Base-by-base conservation (phyloP, 208 protist genomes). In the Leptomonas seymouri region DNA sequence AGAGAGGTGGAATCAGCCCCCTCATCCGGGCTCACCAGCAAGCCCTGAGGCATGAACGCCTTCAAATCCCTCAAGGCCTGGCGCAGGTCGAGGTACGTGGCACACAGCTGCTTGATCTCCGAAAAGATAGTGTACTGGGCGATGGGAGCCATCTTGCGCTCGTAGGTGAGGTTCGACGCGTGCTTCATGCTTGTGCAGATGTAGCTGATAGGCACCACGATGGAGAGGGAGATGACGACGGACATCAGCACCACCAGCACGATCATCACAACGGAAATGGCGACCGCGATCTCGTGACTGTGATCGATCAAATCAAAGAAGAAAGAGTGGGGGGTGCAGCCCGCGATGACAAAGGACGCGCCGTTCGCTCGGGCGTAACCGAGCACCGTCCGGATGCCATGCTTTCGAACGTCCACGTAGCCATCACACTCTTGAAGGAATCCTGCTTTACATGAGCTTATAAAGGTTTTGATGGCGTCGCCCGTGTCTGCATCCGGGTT, bases 1-100 rank as follows among this genome's bases (percentile, higher is more conserved):
- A 71, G 45, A 1, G 71, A 61, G 39, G 46, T 44, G 28, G 44
- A 49, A 12, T 56, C 45, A 23, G 66, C 49, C 8, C 2, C 34
- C 8, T 67, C 41, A 3, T 45, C 30, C 0, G 56, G 67, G 3
- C 60, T 55, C 3, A 77, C 49, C 23, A 86, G 80, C 25, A 84
- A 55, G 18, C 81, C 76, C 42, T 86, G 81, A 12, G 81, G 81
- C 51, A 84, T 79, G 54, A 78, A 86, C 3, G 81, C 53, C 64
- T 80, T 79, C 42, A 86, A 74, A 46, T 86, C 81, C 64, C 57
- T 76, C 41, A 86, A 64, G 3, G 81, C 78, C 31, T 68, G 39
- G 25, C 81, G 71, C 44, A 86, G 78, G 20, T 84, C 67, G 2
- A 76, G 56, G 61, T 86, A 86, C 18, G 76, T 55, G 36, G 51